phyloP scores from a whole-genome alignment of 805 yeast species.

The Pichia eremophila region DNA sequence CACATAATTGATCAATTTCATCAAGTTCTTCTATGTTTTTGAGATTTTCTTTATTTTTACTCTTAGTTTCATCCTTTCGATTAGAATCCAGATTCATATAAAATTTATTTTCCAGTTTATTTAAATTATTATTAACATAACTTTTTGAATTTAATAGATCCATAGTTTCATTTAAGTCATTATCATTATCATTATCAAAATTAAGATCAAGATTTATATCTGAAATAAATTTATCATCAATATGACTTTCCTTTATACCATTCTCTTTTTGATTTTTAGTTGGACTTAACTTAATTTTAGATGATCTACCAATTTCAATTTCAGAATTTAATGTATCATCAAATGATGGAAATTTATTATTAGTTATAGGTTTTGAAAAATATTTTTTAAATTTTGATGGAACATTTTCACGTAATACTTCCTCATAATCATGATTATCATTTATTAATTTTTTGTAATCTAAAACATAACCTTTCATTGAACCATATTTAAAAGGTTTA shows the following conservation, averaged over 20 bases:
- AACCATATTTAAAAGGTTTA: conserved; percentile 23
- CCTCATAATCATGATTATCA: conserved; percentile 23
- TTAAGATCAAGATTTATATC: no score
- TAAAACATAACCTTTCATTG: conserved; percentile 21
- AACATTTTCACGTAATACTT: conserved; percentile 20
- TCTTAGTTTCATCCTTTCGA: background rate
- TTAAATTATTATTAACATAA: background rate
- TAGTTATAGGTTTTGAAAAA: conserved; percentile 8
- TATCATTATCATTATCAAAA: background rate
- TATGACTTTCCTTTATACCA: conserved; percentile 5
- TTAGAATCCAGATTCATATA: background rate
- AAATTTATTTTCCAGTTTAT: background rate
- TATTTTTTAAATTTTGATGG: conserved; percentile 21
- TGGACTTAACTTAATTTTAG: conserved; percentile 21
- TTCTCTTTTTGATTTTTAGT: conserved; percentile 9
- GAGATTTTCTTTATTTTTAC: background rate
- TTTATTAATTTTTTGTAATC: conserved; percentile 14
- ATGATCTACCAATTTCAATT: background rate
- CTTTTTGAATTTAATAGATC: background rate
- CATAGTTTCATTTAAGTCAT: background rate
- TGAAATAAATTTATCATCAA: no score
- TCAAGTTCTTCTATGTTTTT: background rate
- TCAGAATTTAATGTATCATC: background rate
- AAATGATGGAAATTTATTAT: background rate
- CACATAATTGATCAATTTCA: conserved; percentile 3